Conservation (phyloP, 2,329 filamentous ascomycete genomes). For the Colletotrichum spaethianum region DNA sequence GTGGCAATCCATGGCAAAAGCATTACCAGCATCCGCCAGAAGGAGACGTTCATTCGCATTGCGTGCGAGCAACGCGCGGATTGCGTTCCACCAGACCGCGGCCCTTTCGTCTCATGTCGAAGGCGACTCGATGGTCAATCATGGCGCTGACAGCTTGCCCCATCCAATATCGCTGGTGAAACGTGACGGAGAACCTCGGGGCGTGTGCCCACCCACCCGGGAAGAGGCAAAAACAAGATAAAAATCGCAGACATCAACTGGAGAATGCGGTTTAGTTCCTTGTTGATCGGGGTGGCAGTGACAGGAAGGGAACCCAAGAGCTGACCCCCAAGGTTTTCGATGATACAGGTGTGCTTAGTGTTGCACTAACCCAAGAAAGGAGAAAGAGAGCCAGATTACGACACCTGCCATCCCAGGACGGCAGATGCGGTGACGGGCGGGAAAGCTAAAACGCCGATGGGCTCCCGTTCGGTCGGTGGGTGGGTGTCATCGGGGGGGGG, state of each 20-base stretch:
- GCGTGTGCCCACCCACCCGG: neutral
- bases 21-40: neutral
- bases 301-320: neutral
- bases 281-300: neutral
- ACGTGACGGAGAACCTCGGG: neutral
- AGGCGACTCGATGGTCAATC: neutral
- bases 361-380: neutral
- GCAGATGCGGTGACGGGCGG: slow-evolving; percentile 28
- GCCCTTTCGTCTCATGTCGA: neutral
- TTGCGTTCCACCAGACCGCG: neutral
- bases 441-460: slow-evolving; percentile 20
- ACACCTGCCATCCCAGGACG: slow-evolving; percentile 39
- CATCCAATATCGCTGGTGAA: slow-evolving; percentile 8
- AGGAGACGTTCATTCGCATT: neutral
- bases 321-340: slow-evolving; percentile 14
- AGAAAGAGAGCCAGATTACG: neutral
- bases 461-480: neutral
- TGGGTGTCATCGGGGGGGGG: neutral
- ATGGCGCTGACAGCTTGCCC: neutral
- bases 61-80: neutral
- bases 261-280: neutral
- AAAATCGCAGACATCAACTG: neutral
- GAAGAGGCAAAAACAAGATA: neutral
- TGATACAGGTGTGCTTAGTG: neutral
- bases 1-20: neutral